Conservation (phyloP, 352 stramenopile species). For the Pythium folliculosum region DNA sequence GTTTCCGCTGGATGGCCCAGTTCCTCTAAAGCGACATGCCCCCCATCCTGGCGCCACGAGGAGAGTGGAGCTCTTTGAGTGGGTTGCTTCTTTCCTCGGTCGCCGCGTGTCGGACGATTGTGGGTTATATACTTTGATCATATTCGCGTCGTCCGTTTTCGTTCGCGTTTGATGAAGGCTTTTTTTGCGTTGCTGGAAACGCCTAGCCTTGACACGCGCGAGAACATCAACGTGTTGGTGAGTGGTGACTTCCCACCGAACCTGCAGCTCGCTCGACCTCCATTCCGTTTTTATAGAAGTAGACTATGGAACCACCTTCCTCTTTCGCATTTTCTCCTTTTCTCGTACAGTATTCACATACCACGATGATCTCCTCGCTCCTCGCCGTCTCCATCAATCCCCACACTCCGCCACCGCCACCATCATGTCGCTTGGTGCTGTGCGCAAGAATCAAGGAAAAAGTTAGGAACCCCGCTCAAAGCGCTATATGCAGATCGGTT, state of each 20-base stretch:
- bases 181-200: neutral
- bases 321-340: neutral
- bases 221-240: neutral
- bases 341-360: neutral
- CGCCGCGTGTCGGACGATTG: neutral
- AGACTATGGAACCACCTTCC: constrained; percentile 14
- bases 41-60: neutral
- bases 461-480: neutral
- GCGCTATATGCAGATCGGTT: neutral
- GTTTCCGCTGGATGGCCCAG: constrained; percentile 90
- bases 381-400: neutral
- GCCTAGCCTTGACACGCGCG: neutral
- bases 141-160: constrained; percentile 22
- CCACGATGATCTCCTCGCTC: neutral
- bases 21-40: constrained; percentile 71
- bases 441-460: neutral
- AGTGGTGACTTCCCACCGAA: neutral
- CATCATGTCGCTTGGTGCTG: too few species aligned
- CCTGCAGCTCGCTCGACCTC: neutral
- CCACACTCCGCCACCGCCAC: neutral
- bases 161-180: constrained; percentile 8
- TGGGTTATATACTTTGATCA: constrained; percentile 14
- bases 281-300: constrained; percentile 20
- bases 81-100: constrained; percentile 1
- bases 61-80: neutral